These are phyloP conservation scores for Pseudisothecium myosuroides DNA, from an alignment of 225 moss, liverwort and hornwort genomes.

Conservation along the genomic window DNA sequence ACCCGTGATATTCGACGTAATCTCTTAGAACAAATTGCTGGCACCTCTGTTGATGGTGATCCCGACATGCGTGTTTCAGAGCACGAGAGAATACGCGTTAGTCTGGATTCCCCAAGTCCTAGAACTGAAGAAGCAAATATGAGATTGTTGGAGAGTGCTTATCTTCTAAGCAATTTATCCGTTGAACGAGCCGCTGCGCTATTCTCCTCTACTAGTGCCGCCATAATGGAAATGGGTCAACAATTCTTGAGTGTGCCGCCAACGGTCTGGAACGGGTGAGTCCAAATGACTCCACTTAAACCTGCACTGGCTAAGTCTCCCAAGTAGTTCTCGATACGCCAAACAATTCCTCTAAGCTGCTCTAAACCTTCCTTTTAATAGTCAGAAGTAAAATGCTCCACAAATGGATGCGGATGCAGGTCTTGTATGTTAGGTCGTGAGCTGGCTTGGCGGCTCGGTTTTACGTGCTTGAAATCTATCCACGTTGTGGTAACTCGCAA, in stretches of 20 bases:
- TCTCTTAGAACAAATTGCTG: constrained; percentile 26
- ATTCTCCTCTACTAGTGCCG: constrained; percentile 67
- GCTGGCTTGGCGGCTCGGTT: constrained; percentile 24
- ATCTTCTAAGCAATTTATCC: constrained; percentile 31
- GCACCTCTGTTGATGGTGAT: constrained; percentile 1
- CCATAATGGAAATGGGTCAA: constrained; percentile 84
- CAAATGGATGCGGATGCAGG: constrained; percentile 33
- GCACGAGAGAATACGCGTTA: constrained; percentile 13
- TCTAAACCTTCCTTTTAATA: neutral
- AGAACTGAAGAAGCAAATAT: constrained; percentile 2
- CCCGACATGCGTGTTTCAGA: constrained; percentile 3
- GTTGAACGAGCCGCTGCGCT: constrained; percentile 77
- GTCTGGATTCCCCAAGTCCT: constrained; percentile 11
- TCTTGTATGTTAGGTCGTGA: constrained; percentile 26
- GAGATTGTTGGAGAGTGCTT: constrained; percentile 10
- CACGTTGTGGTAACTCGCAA: constrained; percentile 7
- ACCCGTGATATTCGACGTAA: constrained; percentile 39
- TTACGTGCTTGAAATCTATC: constrained; percentile 14
- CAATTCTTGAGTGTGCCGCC: constrained; percentile 71
- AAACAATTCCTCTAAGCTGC: neutral
- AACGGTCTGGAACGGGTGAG: constrained; percentile 97
- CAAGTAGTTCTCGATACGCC: neutral
- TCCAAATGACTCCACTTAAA: neutral
- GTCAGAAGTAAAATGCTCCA: constrained; percentile 12
- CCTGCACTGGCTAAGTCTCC: neutral